Base-by-base conservation (phyloP, 164 flowering plant species). In the Stephania yunnanensis region DNA sequence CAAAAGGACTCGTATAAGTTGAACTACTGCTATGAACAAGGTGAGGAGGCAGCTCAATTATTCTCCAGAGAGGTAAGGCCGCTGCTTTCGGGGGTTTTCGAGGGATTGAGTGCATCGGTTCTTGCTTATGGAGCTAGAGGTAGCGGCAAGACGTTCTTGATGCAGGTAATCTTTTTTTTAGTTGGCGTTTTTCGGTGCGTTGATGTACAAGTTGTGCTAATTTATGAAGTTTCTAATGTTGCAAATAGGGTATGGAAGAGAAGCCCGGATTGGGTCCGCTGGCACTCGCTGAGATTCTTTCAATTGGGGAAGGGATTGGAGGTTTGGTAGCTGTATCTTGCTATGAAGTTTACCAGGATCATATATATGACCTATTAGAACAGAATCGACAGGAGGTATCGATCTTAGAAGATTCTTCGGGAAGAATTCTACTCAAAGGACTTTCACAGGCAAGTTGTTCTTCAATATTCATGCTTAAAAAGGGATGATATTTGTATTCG, bases 371-470 rank as follows among this genome's bases (percentile, higher is more conserved):
- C 48, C 36, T 70, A 15, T 70, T 70, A 58, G 53, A 70, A 22
- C 52, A 46, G 29, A 44, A 17, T 17, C 25, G 55, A 1, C 53
- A 70, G 22, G 72, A 70, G 36, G 29, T 70, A 22, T 45, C 22
- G 4, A 48, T 70, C 55, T 20, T 46, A n/a, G 58, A 70, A 70
- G 58, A 70, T 30, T 9, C 25, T n/a, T 5, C 1, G 48, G 72
- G 72, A 10, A 70, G 52, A 70, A 70, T 46, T 70, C 29, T 19
- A 46, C 72, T 70, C 12, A 70, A 70, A 70, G 72, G 72, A 46
- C 72, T 70, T 11, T 70, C 72, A 44, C 53, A 46, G 72, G 72
- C 55, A 70, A 70, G 71, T 69, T 36, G 42, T 1, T 10, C 69
- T 29, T 22, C 4, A 67, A 10, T 67, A 1, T n/a, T 22, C 36